These are phyloP conservation scores for Trichosanthes truncata DNA, from an alignment of 306 rosid genomes.

Conservation along the genomic window DNA sequence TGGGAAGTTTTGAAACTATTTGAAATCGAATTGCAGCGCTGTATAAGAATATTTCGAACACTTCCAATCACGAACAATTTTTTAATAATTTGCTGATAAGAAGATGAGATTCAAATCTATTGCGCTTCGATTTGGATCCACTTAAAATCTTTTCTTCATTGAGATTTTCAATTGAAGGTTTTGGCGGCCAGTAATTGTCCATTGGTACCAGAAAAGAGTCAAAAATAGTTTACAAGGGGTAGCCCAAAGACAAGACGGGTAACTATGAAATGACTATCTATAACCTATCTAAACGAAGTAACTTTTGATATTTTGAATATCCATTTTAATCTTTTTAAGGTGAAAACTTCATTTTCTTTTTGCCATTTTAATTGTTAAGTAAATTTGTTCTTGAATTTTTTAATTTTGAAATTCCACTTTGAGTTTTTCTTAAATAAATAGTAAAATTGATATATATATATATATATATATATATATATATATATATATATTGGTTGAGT, in stretches of 20 bases:
- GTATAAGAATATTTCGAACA: not conserved
- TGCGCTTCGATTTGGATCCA: not conserved
- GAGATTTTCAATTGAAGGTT: not conserved
- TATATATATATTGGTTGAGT: too few relatives aligned
- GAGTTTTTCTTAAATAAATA: too few relatives aligned
- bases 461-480: too few relatives aligned
- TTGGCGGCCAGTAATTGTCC: not conserved
- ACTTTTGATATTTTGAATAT: not conserved
- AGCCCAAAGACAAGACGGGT: not conserved
- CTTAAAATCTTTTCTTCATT: not conserved
- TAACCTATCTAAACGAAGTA: not conserved
- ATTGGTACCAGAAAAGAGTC: conserved; percentile 1
- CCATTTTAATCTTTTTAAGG: too few relatives aligned
- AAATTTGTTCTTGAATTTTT: too few relatives aligned
- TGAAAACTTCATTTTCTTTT: too few relatives aligned
- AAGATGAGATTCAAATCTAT: not conserved
- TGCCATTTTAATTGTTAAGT: too few relatives aligned
- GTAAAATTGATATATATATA: too few relatives aligned
- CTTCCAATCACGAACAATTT: not conserved
- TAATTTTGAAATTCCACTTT: too few relatives aligned
- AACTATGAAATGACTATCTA: not conserved
- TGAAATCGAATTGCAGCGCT: not conserved
- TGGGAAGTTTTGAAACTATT: not conserved
- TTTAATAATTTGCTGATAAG: not conserved
- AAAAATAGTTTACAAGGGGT: not conserved